A percentile compares a stretch with the other conserved stretches of the same genome.
phyloP scores from a whole-genome alignment of 768 basidiomycete genomes.

The Serendipita vermifera region DNA sequence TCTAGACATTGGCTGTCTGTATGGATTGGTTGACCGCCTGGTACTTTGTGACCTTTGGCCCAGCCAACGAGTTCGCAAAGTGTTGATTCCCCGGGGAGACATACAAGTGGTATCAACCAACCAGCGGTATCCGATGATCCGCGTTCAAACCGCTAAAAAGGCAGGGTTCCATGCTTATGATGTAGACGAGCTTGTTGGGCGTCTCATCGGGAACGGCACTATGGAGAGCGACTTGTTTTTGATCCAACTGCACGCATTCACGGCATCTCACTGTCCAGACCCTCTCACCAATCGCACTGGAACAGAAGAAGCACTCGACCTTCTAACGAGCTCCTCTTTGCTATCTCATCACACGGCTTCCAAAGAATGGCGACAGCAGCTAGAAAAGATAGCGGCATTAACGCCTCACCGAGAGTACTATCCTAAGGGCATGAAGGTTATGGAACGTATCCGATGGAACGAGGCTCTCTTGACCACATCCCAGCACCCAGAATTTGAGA shows the following conservation, averaged over 20 bases:
- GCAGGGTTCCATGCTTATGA: conserved; percentile 22
- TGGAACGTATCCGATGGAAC: conserved; percentile 31
- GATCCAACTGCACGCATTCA: conserved; percentile 35
- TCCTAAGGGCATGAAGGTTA: conserved; percentile 26
- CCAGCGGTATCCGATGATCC: conserved; percentile 16
- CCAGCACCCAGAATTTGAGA: conserved; percentile 25
- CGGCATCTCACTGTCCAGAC: conserved; percentile 31
- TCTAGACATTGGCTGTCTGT: conserved; percentile 33
- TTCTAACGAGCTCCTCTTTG: conserved; percentile 27
- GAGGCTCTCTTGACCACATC: conserved; percentile 15
- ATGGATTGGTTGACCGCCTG: conserved; percentile 31
- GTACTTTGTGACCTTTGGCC: conserved; percentile 24
- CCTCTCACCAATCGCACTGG: conserved; percentile 33
- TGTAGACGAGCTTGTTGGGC: conserved; percentile 23
- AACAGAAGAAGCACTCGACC: conserved; percentile 31
- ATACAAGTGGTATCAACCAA: conserved; percentile 14
- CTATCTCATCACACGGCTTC: conserved; percentile 30
- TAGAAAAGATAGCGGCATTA: conserved; percentile 25
- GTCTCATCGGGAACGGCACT: conserved; percentile 21
- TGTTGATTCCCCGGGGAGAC: conserved; percentile 31
- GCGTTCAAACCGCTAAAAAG: conserved; percentile 15
- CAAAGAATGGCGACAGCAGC: conserved; percentile 21
- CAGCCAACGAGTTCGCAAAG: conserved; percentile 16
- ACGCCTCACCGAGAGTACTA: conserved; percentile 29
- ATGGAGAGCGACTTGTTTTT: conserved; percentile 25